These are phyloP conservation scores for Piper longum DNA, from an alignment of 164 flowering plant genomes.

Conservation along the genomic window DNA sequence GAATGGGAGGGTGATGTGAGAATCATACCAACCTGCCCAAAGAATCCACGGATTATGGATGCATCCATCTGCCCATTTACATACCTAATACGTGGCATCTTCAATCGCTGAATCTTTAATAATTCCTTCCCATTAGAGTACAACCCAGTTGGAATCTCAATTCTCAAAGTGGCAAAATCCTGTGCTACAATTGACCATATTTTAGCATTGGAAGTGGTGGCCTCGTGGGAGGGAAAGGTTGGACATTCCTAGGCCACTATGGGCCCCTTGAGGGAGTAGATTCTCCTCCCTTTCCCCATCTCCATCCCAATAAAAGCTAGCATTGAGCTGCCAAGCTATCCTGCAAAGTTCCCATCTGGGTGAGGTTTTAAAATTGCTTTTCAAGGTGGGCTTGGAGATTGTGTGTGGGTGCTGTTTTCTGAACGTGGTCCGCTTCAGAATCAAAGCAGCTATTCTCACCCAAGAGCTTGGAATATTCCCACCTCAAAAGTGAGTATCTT, in stretches of 20 bases:
- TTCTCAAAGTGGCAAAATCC: too few relatives aligned
- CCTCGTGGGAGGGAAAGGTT: neutral
- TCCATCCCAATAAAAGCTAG: neutral
- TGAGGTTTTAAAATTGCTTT: neutral
- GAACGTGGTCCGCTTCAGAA: neutral
- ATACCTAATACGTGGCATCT: too few relatives aligned
- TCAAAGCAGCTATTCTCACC: neutral
- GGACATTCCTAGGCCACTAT: neutral
- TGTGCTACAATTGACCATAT: neutral
- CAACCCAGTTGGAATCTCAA: too few relatives aligned
- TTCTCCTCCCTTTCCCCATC: neutral
- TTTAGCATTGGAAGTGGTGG: neutral
- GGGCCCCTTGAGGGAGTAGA: slow-evolving; percentile 1
- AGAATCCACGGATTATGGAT: too few relatives aligned
- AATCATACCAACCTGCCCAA: too few relatives aligned
- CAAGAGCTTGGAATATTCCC: neutral
- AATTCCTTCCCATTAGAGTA: too few relatives aligned
- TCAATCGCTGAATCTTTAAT: too few relatives aligned
- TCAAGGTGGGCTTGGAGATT: neutral
- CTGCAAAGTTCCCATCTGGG: neutral
- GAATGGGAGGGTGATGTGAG: too few relatives aligned
- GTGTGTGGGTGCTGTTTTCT: neutral
- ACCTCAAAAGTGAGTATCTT: slow-evolving; percentile 1
- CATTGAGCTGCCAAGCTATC: neutral
- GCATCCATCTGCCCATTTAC: too few relatives aligned